These are phyloP conservation scores for Kwoniella dendrophila DNA, from an alignment of 768 basidiomycete species.

Conservation along the genomic window DNA sequence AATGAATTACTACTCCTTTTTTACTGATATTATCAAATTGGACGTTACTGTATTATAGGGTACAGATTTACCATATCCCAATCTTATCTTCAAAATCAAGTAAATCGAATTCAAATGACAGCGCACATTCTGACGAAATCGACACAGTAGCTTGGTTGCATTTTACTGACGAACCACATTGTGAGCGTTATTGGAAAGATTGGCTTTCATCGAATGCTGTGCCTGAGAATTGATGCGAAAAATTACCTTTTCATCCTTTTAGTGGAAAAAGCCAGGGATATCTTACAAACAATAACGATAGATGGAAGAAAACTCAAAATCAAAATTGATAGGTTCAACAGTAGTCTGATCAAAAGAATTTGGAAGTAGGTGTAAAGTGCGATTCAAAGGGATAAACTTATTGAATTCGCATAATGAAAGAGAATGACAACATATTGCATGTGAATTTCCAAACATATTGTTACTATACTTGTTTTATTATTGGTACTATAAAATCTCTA, in stretches of 20 bases:
- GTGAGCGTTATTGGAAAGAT: slow-evolving; percentile 7
- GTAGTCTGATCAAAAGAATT: slow-evolving; percentile 1
- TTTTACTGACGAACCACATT: slow-evolving; percentile 19
- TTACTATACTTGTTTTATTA: background rate
- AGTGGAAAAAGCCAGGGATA: slow-evolving; percentile 20
- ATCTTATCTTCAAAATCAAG: background rate
- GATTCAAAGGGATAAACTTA: background rate
- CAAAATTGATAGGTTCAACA: slow-evolving; percentile 15
- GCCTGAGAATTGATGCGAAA: background rate
- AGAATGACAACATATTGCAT: background rate
- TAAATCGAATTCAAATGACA: too few species aligned
- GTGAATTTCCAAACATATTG: background rate
- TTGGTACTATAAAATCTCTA: background rate
- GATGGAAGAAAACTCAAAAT: slow-evolving; percentile 13
- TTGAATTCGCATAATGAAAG: background rate
- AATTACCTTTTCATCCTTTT: background rate
- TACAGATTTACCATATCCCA: slow-evolving; percentile 18
- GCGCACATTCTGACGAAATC: too few species aligned
- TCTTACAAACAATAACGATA: slow-evolving; percentile 18
- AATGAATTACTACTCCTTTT: background rate
- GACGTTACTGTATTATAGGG: slow-evolving; percentile 1
- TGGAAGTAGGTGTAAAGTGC: background rate
- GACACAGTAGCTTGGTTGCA: slow-evolving; percentile 28
- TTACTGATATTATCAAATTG: background rate
- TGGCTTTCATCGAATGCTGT: background rate